Conservation (phyloP, 2,329 filamentous ascomycete genomes). For the Paecilomyces sp. region DNA sequence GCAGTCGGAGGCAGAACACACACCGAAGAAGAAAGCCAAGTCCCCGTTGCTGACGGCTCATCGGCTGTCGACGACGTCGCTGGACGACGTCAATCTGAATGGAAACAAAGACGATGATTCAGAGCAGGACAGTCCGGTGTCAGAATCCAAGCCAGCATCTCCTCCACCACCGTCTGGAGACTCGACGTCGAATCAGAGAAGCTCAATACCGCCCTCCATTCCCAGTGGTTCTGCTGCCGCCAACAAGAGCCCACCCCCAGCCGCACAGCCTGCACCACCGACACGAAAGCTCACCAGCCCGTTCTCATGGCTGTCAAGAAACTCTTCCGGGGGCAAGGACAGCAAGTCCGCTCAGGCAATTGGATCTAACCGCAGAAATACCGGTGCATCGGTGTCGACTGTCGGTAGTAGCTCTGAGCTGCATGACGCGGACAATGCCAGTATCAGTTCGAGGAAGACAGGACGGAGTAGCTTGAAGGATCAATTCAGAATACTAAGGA, state of each 20-base stretch:
- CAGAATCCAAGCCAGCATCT: constrained; percentile 18
- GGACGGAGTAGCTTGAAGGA: constrained; percentile 63
- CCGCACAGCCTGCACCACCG: constrained; percentile 33
- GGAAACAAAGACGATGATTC: constrained; percentile 48
- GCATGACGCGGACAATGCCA: constrained; percentile 46
- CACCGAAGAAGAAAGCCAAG: constrained; percentile 35
- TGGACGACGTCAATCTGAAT: constrained; percentile 60
- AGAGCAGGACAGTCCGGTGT: constrained; percentile 15
- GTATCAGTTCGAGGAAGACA: constrained; percentile 40
- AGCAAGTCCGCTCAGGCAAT: constrained; percentile 47
- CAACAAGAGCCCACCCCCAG: constrained; percentile 26
- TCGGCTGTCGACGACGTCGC: constrained; percentile 49
- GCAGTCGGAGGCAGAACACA: constrained; percentile 23
- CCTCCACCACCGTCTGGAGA: constrained; percentile 28
- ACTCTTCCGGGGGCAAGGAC: constrained; percentile 49
- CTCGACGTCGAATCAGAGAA: constrained; percentile 19
- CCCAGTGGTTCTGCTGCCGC: constrained; percentile 50
- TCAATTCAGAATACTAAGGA: constrained; percentile 68
- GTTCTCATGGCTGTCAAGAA: constrained; percentile 78
- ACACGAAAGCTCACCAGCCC: constrained; percentile 73
- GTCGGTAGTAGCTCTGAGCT: constrained; percentile 76
- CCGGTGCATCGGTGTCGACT: constrained; percentile 71
- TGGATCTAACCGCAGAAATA: constrained; percentile 56
- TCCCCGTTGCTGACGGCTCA: constrained; percentile 48
- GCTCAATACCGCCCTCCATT: constrained; percentile 49